These are phyloP conservation scores for Lichtheimia hyalospora DNA, from an alignment of 371 early-diverging fungal genomes.

Conservation along the genomic window DNA sequence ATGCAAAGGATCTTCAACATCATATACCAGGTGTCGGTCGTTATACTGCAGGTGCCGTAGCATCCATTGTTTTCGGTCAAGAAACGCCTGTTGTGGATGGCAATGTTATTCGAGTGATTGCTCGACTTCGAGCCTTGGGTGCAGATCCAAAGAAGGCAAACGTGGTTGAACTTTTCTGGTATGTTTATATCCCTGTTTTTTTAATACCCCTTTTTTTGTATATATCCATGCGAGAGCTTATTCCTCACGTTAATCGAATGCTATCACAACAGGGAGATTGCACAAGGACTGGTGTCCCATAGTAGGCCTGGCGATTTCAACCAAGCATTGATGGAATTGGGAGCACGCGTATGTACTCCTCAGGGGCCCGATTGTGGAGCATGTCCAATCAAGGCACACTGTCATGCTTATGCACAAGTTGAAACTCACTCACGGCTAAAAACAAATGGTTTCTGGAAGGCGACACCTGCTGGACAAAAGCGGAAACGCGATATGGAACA, in stretches of 20 bases:
- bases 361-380: constrained; percentile 63
- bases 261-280: constrained; percentile 46
- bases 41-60: constrained; percentile 69
- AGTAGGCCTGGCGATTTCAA: constrained; percentile 78
- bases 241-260: background rate
- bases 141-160: constrained; percentile 69
- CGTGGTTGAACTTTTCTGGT: constrained; percentile 65
- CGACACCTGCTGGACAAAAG: constrained; percentile 19
- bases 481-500: constrained; percentile 27
- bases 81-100: constrained; percentile 76
- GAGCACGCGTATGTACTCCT: constrained; percentile 80
- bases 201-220: background rate
- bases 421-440: constrained; percentile 10
- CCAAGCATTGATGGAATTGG: constrained; percentile 86
- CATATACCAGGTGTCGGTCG: constrained; percentile 78
- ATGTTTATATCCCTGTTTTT: background rate
- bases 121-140: constrained; percentile 69
- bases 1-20: constrained; percentile 55
- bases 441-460: constrained; percentile 24
- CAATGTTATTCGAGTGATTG: constrained; percentile 78
- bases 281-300: constrained; percentile 54
- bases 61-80: constrained; percentile 72
- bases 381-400: constrained; percentile 67
- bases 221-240: background rate
- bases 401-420: constrained; percentile 59